Evolutionary conservation across 305 asterid genomes (phyloP).

Genomic region (Withania somnifera): DNA sequence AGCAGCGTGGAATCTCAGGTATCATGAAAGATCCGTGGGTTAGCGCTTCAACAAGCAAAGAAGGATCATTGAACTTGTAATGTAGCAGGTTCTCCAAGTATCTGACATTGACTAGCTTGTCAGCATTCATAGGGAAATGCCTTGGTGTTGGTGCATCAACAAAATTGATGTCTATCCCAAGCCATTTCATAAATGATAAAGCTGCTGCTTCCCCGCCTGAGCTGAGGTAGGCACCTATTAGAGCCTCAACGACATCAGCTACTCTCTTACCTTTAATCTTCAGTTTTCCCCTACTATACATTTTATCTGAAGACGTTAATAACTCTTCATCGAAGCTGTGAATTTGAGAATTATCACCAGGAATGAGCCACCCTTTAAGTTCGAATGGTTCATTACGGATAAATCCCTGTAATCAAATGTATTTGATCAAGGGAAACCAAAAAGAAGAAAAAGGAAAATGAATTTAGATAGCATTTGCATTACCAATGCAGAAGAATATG

Average conservation of each 20-base stretch:
- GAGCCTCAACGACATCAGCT: slow-evolving; percentile 83
- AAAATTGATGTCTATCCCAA: slow-evolving; percentile 49
- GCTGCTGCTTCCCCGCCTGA: slow-evolving; percentile 68
- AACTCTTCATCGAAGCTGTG: slow-evolving; percentile 21
- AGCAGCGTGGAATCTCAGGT: slow-evolving; percentile 74
- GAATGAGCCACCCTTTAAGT: slow-evolving; percentile 65
- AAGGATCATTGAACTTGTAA: slow-evolving; percentile 47
- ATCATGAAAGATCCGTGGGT: slow-evolving; percentile 89
- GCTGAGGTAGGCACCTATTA: slow-evolving; percentile 70
- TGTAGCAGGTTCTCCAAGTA: slow-evolving; percentile 39
- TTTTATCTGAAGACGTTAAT: slow-evolving; percentile 18
- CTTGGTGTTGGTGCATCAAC: slow-evolving; percentile 26
- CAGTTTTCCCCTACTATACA: slow-evolving; percentile 25
- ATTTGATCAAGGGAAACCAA: neutral
- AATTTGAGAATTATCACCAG: slow-evolving; percentile 35
- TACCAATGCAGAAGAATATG: neutral
- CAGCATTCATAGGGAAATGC: slow-evolving; percentile 33
- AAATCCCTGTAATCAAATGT: slow-evolving; percentile 46
- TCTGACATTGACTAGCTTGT: slow-evolving; percentile 30
- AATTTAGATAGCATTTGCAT: neutral
- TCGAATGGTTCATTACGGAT: slow-evolving; percentile 67
- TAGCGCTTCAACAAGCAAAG: slow-evolving; percentile 75
- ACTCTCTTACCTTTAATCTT: slow-evolving; percentile 42
- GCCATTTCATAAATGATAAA: slow-evolving; percentile 62
- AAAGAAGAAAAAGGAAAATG: neutral